Evolutionary conservation across 306 rosid genomes (phyloP).

Genomic region (Acacia melanoxylon): DNA sequence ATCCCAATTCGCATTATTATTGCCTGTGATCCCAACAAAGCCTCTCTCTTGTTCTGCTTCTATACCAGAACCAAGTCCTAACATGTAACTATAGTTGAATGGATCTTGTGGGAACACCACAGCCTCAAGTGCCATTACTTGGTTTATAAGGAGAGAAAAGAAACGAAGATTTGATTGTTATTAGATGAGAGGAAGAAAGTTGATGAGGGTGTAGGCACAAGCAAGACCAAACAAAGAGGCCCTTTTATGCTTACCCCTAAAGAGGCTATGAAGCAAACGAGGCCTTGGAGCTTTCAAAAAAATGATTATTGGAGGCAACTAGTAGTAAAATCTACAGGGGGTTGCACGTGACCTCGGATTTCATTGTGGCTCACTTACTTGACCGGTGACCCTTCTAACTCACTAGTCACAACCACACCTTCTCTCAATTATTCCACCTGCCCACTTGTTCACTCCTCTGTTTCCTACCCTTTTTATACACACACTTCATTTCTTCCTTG

Average conservation of each 20-base stretch:
- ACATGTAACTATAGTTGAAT: conserved; percentile 13
- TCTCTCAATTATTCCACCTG: conserved; percentile 8
- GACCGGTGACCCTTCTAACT: conserved; percentile 28
- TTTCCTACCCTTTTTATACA: not conserved
- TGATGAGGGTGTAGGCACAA: not conserved
- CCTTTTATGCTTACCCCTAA: conserved; percentile 45
- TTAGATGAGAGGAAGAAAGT: not conserved
- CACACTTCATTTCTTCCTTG: not conserved
- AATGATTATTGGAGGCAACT: conserved; percentile 25
- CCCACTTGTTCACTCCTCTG: conserved; percentile 27
- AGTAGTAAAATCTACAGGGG: conserved; percentile 43
- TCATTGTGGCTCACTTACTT: conserved; percentile 44
- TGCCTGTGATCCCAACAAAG: conserved; percentile 24
- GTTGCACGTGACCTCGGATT: conserved; percentile 64
- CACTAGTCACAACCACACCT: conserved; percentile 9
- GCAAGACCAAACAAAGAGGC: conserved; percentile 47
- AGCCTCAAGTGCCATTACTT: conserved; percentile 41
- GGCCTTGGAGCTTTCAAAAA: conserved; percentile 10
- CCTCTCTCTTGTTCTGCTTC: conserved; percentile 30
- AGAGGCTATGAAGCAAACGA: not conserved
- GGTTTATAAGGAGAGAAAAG: not conserved
- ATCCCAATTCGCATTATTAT: conserved; percentile 26
- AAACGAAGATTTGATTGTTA: not conserved
- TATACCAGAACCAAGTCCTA: not conserved
- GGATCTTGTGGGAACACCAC: conserved; percentile 49